phyloP scores from a whole-genome alignment of 192 early-diverging fungal genomes.

The Phycomyces nitens region DNA sequence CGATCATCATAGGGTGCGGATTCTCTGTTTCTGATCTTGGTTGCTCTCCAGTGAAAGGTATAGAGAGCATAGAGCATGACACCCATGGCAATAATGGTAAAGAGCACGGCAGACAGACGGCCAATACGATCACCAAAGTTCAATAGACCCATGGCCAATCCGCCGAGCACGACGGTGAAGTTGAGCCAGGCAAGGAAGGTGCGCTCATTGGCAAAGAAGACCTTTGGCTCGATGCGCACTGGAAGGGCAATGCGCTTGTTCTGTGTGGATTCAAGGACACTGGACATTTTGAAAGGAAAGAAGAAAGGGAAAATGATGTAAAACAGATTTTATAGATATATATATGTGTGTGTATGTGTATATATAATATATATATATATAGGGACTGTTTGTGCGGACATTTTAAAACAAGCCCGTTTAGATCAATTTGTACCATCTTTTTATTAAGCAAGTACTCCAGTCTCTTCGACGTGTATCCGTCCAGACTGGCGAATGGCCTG shows the following conservation, averaged over 20 bases:
- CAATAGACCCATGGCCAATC: slow-evolving; percentile 71
- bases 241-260: slow-evolving; percentile 72
- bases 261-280: slow-evolving; percentile 7
- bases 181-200: slow-evolving; percentile 90
- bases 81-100: slow-evolving; percentile 59
- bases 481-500: too few species aligned
- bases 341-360: too few species aligned
- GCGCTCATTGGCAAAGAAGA: slow-evolving; percentile 94
- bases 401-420: too few species aligned
- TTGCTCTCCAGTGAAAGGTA: slow-evolving; percentile 76
- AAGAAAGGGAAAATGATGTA: neutral
- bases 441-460: too few species aligned
- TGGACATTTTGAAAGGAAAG: neutral
- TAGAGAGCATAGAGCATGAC: slow-evolving; percentile 80
- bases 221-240: slow-evolving; percentile 82
- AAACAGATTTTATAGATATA: too few species aligned
- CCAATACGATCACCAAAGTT: slow-evolving; percentile 78
- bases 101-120: slow-evolving; percentile 50
- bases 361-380: too few species aligned
- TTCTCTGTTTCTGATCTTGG: slow-evolving; percentile 71
- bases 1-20: slow-evolving; percentile 80
- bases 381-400: too few species aligned
- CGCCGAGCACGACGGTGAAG: slow-evolving; percentile 74
- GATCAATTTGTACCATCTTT: too few species aligned
- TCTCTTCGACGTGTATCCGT: too few species aligned